Evolutionary conservation across 2,329 filamentous ascomycete genomes (phyloP).

Genomic region (Ophiostoma perfectum): DNA sequence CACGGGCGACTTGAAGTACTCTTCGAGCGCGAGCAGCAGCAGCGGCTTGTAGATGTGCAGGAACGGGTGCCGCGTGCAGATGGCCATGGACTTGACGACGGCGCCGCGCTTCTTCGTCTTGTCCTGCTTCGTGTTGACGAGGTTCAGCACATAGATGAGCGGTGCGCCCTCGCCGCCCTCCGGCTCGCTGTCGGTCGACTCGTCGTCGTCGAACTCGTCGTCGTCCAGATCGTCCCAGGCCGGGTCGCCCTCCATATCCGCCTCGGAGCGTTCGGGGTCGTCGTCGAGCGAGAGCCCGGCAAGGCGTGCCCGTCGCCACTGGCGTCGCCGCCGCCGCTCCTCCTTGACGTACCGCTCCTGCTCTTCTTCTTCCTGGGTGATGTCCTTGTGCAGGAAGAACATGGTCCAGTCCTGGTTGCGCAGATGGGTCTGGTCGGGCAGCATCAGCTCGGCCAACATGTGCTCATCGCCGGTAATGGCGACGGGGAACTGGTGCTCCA

Average conservation of each 20-base stretch:
- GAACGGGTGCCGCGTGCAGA: constrained; percentile 95
- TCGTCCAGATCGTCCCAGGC: constrained; percentile 37
- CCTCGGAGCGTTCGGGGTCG: constrained; percentile 33
- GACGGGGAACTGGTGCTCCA: constrained; percentile 96
- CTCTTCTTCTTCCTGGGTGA: constrained; percentile 74
- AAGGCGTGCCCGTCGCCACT: constrained; percentile 44
- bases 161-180: constrained; percentile 78
- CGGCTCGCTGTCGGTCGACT: constrained; percentile 56
- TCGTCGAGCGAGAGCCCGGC: constrained; percentile 43
- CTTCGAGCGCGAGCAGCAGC: constrained; percentile 82
- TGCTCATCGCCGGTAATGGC: constrained; percentile 95
- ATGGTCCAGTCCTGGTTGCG: constrained; percentile 98
- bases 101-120: constrained; percentile 88
- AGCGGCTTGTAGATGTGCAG: constrained; percentile 99
- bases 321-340: constrained; percentile 48
- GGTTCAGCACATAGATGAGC: constrained; percentile 90
- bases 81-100: constrained; percentile 96
- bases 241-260: constrained; percentile 31
- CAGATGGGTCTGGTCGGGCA: constrained; percentile 93
- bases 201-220: constrained; percentile 46
- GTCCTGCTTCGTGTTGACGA: constrained; percentile 98
- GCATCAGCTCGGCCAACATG: constrained; percentile 96
- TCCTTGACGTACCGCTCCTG: constrained; percentile 57
- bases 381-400: constrained; percentile 97
- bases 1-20: constrained; percentile 90